Evolutionary conservation across 2,329 filamentous ascomycete species (phyloP), one percentile per base, ranked within the genome.

Genomic region (Byssochlamys sp.): DNA sequence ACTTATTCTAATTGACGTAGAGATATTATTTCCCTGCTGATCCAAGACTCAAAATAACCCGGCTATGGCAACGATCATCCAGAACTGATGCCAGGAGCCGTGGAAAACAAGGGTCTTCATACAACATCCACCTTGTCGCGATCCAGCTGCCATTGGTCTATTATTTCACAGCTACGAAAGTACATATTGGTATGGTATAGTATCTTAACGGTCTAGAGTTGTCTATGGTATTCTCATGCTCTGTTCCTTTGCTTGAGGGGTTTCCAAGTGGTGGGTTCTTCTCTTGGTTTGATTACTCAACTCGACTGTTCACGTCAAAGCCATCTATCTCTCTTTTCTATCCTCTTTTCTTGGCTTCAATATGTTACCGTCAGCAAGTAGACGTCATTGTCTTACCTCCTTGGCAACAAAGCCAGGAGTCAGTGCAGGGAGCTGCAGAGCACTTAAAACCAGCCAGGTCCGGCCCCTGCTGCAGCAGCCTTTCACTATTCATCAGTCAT

Each of bases 391-490:
- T 19, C n/a, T 45, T 9, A 45, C 14, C 39, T 45, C 39, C 39
- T 45, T 24, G n/a, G 39, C 39, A 45, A 7, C 19, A 14, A 45
- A 45, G 39, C n/a, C 39, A 45, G n/a, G 39, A 24, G n/a, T 24
- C 6, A 19, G 5, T 19, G 39, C 9, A 45, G 65, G n/a, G 67
- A 63, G 33, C n/a, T 31, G 28, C 27, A 24, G 27, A n/a, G 31
- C 31, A 45, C 39, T 45, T 45, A 24, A 45, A n/a, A 19, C 4
- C 14, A 45, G 12, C 39, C 39, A 5, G n/a, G 4, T 24, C 39
- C 39, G 39, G 4, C 39, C 39, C 19, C 39, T 19, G n/a, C 14
- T 45, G 6, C n/a, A 45, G 6, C n/a, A 45, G 35, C 35, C 35
- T 39, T 14, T 39, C n/a, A n/a, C 12, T 3, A 3, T 14, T n/a